Base-by-base conservation (phyloP, 257 asterid species). In the Solanum dulcamara region DNA sequence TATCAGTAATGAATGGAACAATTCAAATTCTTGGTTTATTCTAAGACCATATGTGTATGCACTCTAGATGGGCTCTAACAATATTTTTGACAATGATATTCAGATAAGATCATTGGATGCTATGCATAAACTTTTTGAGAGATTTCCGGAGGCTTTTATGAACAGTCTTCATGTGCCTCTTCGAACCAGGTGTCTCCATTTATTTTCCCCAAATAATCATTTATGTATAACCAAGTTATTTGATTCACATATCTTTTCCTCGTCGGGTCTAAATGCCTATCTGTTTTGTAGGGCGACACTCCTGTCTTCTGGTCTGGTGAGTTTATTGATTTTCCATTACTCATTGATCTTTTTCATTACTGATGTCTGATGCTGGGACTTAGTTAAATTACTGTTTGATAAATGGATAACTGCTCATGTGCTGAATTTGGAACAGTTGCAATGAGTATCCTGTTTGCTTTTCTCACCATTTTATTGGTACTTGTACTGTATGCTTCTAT, bases 101-200 rank as follows among this genome's bases (percentile, higher is more conserved):
- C 97, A 96, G 99, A 96, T 96, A 92, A 91, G 98, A 90, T 95
- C 99, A 57, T 90, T 96, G 84, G 98, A 93, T 86, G 94, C 98
- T 86, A 97, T 96, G 84, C 99, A 96, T 85, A 95, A 90, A 87
- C 98, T 89, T 88, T 96, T 96, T 89, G 99, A 96, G 90, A 91
- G 92, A 86, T 96, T 93, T 89, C 99, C 99, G 9, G 90, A 88
- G 51, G 99, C 98, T 86, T 96, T 96, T 89, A 94, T 94, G 98
- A 89, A 93, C 66, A 95, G 94, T 59, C 93, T 96, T 86, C 97
- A 94, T 42, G 87, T 91, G 37, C 97, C 93, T 28, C 92, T 93
- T 82, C 88, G 90, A 24, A 86, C 70, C 84, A 93, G 98, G 98
- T 94, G 81, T 71, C 59, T 87, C 60, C 59, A 84, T 86, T 70